Evolutionary conservation across 1,139 yeast species (phyloP), one percentile per base, ranked within the genome.

Genomic region (Entelexis sorbosivorans): DNA sequence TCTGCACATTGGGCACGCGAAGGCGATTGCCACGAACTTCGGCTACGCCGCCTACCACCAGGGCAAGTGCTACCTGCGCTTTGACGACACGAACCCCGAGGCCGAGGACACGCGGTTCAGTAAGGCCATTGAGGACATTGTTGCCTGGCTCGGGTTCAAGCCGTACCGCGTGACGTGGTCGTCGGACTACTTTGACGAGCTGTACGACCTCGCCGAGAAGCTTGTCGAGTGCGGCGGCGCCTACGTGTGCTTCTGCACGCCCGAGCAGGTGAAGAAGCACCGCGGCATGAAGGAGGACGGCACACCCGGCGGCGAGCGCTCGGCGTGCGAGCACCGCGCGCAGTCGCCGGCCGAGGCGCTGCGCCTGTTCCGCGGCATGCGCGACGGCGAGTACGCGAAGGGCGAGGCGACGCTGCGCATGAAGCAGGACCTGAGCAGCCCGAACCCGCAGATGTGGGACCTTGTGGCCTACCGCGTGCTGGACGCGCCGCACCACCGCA

Each of bases 401-500:
- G 97, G 97, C 58, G 87, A 86, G 66, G 97, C 95, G 32, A 87
- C 89, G 5, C 74, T 93, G 64, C 81, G 99, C 71, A 91, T 93
- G 98, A 91, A 91, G 68, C 96, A 87, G 73, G 95, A 91, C 66
- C 72, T 91, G 58, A 67, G 69, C n/a, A 84, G 93, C 36, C 95
- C 96, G 59, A 85, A 87, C 60, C 98, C 98, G 20, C 98, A 91
- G 71, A 93, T 93, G 98, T 93, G 99, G 98, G 99, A 93, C 69
- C 77, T 91, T 60, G 94, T 91, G 55, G 98, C 98, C n/a, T 93
- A 93, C 71, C 79, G 99, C 68, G 96, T 93, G 8, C 74, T 93
- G 61, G 75, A 89, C 61, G 89, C 95, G 24, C 78, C 87, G 29
- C 98, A 93, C 69, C 95, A 91, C 68, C 82, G 98, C 70, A 91